phyloP scores from a whole-genome alignment of 495 filamentous ascomycete species.

The Apiosordaria backusii region DNA sequence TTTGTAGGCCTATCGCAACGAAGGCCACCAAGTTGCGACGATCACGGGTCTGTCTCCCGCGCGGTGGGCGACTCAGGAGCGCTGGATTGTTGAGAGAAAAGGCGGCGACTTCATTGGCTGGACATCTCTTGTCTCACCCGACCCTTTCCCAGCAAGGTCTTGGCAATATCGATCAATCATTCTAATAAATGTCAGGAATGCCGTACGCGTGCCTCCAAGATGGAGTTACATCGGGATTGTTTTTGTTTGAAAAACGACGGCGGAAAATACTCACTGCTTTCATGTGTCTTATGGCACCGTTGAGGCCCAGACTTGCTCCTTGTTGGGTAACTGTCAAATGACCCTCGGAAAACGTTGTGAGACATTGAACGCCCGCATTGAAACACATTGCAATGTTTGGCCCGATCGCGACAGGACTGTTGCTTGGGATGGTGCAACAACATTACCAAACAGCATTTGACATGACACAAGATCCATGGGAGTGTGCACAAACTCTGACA shows the following conservation, averaged over 20 bases:
- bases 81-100: background rate
- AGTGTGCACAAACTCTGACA: background rate
- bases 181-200: background rate
- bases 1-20: slow-evolving; percentile 8
- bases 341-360: background rate
- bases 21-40: slow-evolving; percentile 10
- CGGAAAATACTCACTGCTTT: background rate
- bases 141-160: background rate
- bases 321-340: background rate
- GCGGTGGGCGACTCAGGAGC: background rate
- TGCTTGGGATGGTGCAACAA: background rate
- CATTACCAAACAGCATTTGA: background rate
- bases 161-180: background rate
- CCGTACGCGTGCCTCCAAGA: background rate
- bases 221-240: background rate
- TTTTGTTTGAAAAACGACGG: background rate
- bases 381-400: background rate
- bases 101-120: background rate
- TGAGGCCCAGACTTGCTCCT: too few species aligned
- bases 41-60: slow-evolving; percentile 8
- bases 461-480: background rate
- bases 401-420: too few species aligned
- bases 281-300: too few species aligned
- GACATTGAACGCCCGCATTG: background rate
- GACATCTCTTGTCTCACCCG: slow-evolving; percentile 1